These are phyloP conservation scores for Pythium insidiosum DNA, from an alignment of 352 stramenopile species.

Conservation along the genomic window DNA sequence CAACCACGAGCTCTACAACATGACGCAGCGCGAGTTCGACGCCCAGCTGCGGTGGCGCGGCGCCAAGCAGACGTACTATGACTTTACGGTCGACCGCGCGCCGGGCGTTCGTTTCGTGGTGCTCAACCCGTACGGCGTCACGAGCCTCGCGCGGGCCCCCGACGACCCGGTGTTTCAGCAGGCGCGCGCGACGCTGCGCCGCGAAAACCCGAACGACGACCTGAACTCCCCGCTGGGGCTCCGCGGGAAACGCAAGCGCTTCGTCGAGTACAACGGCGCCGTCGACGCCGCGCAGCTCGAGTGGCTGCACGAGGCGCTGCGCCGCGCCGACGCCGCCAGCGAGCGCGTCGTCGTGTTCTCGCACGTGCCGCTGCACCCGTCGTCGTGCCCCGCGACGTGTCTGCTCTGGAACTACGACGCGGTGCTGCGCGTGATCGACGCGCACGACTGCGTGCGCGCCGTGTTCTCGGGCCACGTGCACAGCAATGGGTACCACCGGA, in stretches of 20 bases:
- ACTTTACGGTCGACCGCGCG: slow-evolving; percentile 35
- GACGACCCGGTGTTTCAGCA: slow-evolving; percentile 37
- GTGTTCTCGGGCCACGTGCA: slow-evolving; percentile 75
- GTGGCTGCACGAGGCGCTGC: slow-evolving; percentile 41
- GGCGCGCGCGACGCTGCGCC: slow-evolving; percentile 27
- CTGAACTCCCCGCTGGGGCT: slow-evolving; percentile 64
- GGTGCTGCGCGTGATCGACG: slow-evolving; percentile 38
- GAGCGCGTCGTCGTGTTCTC: slow-evolving; percentile 69
- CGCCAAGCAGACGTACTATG: slow-evolving; percentile 41
- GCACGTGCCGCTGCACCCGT: slow-evolving; percentile 58
- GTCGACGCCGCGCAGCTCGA: slow-evolving; percentile 46
- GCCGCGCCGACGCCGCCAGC: slow-evolving; percentile 10
- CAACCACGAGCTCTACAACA: slow-evolving; percentile 86
- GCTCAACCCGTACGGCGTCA: slow-evolving; percentile 64
- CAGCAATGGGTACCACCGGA: slow-evolving; percentile 36
- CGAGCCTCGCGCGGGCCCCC: slow-evolving; percentile 38
- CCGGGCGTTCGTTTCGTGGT: slow-evolving; percentile 51
- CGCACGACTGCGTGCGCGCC: slow-evolving; percentile 34
- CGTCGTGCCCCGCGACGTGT: slow-evolving; percentile 14
- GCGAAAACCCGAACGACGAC: slow-evolving; percentile 60
- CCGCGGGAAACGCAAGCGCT: slow-evolving; percentile 29
- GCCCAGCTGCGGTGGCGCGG: slow-evolving; percentile 29
- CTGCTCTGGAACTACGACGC: slow-evolving; percentile 79
- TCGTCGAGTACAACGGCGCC: slow-evolving; percentile 74
- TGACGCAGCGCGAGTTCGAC: slow-evolving; percentile 33